Conservation (phyloP, 108 stramenopile genomes). For the Fragilaria crotonensis region DNA sequence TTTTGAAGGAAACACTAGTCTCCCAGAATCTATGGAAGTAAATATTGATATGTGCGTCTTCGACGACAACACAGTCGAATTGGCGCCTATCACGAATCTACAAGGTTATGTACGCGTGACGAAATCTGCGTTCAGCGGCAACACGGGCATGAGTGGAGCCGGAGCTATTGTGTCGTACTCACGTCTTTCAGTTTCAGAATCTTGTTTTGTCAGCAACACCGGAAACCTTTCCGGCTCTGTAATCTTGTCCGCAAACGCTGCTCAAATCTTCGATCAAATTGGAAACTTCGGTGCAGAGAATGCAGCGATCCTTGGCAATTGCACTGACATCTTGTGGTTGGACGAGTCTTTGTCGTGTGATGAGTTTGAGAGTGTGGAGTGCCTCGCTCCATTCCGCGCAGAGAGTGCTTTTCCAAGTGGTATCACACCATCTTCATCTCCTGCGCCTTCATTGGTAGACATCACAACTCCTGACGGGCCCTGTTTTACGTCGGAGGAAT, state of each 20-base stretch:
- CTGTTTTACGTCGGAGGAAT: not conserved
- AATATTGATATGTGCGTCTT: constrained; percentile 1
- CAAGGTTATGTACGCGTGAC: not conserved
- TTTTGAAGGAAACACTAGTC: not conserved
- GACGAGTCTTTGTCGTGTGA: not conserved
- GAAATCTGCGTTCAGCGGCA: not conserved
- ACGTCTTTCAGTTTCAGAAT: not conserved
- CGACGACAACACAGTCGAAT: not conserved
- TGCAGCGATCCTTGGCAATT: not conserved
- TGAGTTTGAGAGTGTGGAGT: not conserved
- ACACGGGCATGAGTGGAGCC: not conserved
- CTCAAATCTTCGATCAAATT: not conserved
- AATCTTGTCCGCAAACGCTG: not conserved
- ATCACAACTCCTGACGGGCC: not conserved
- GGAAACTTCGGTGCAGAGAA: not conserved
- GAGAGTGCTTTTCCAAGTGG: too few species aligned
- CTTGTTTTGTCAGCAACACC: constrained; percentile 2
- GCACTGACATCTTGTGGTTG: not conserved
- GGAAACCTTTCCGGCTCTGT: not conserved
- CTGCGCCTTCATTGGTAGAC: not conserved
- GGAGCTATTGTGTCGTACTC: not conserved
- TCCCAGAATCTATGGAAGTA: not conserved
- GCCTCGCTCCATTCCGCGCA: not conserved
- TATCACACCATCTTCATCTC: too few species aligned
- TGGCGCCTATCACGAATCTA: constrained; percentile 5